Percentiles rank a stretch among this genome's conserved stretches.
phyloP scores from a whole-genome alignment of 2,329 filamentous ascomycete species.

The Thielaviopsis musarum region DNA sequence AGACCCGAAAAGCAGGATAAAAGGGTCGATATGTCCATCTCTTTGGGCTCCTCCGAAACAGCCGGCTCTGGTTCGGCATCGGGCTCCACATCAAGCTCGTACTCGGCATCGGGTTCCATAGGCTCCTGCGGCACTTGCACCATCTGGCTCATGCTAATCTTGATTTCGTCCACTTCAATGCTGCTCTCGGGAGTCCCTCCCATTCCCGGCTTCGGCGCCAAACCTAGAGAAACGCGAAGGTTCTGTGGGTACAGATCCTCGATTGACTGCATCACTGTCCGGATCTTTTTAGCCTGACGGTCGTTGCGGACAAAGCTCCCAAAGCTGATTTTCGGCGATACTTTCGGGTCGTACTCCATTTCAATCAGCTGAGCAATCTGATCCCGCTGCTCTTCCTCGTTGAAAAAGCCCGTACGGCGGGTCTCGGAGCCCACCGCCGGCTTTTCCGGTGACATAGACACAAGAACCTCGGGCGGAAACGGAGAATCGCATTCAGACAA shows the following conservation, averaged over 20 bases:
- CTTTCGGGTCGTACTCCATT: slow-evolving; percentile 40
- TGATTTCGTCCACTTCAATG: slow-evolving; percentile 48
- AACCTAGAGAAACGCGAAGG: slow-evolving; percentile 31
- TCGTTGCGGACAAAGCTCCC: slow-evolving; percentile 44
- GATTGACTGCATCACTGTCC: slow-evolving; percentile 66
- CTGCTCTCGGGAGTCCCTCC: slow-evolving; percentile 23
- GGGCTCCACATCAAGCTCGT: not conserved
- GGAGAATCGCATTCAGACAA: slow-evolving; percentile 20
- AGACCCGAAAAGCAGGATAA: slow-evolving; percentile 20
- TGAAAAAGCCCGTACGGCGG: slow-evolving; percentile 60
- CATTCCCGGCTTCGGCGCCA: slow-evolving; percentile 18
- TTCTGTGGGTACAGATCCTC: slow-evolving; percentile 69
- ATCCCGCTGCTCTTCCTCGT: slow-evolving; percentile 67
- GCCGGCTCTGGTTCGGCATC: not conserved
- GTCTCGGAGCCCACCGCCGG: slow-evolving; percentile 21
- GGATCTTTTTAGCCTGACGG: slow-evolving; percentile 42
- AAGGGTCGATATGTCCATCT: not conserved
- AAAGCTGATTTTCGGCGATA: slow-evolving; percentile 34
- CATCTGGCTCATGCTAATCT: slow-evolving; percentile 21
- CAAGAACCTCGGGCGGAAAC: slow-evolving; percentile 57
- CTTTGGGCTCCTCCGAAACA: not conserved
- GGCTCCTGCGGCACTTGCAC: not conserved
- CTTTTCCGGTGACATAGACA: slow-evolving; percentile 77
- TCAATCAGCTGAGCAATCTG: slow-evolving; percentile 45
- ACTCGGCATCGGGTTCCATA: not conserved